These are phyloP conservation scores for Teratosphaeria nubilosa DNA, from an alignment of 2,329 filamentous ascomycete species.

Conservation along the genomic window DNA sequence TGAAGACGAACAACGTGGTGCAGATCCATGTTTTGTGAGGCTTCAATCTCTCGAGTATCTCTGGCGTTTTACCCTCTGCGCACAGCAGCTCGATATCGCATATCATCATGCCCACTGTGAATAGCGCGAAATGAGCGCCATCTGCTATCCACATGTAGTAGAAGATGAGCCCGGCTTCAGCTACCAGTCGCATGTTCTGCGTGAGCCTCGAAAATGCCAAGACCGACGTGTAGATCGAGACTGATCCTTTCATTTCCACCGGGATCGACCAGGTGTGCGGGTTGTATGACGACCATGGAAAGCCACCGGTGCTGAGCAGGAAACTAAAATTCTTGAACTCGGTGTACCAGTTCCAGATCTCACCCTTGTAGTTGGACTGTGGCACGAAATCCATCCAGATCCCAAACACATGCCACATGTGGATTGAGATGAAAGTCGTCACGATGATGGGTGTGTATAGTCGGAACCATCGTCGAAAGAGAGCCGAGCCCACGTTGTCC, in stretches of 20 bases:
- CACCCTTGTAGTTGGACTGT: constrained; percentile 35
- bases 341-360: constrained; percentile 42
- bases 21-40: constrained; percentile 43
- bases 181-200: constrained; percentile 45
- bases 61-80: constrained; percentile 41
- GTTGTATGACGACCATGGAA: constrained; percentile 50
- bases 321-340: constrained; percentile 63
- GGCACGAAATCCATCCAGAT: constrained; percentile 30
- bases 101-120: constrained; percentile 51
- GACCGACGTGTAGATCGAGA: constrained; percentile 50
- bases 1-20: constrained; percentile 42
- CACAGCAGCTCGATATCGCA: constrained; percentile 52
- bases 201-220: constrained; percentile 49
- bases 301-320: constrained; percentile 48
- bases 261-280: constrained; percentile 56
- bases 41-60: constrained; percentile 36
- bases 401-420: constrained; percentile 44
- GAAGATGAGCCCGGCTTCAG: constrained; percentile 43
- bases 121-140: constrained; percentile 52
- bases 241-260: constrained; percentile 53
- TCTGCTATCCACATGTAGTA: constrained; percentile 62
- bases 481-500: constrained; percentile 37
- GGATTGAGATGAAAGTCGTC: constrained; percentile 46
- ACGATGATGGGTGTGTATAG: constrained; percentile 44
- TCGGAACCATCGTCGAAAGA: constrained; percentile 43